These are phyloP conservation scores for Styphnolobium japonicum DNA, from an alignment of 306 rosid species.

Conservation along the genomic window DNA sequence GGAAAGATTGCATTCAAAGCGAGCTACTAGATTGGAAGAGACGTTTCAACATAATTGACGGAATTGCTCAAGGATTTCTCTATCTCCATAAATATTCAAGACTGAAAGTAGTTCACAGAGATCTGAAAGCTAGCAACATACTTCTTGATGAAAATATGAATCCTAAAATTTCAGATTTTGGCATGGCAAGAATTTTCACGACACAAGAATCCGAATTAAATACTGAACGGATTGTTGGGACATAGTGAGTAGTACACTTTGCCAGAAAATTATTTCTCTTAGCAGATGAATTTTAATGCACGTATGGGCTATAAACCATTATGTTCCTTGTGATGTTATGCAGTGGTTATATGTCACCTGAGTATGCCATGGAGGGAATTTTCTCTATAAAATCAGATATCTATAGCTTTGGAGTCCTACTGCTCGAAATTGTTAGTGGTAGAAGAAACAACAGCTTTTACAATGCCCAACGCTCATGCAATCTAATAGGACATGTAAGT, in stretches of 20 bases:
- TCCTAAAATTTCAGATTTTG: conserved; percentile 29
- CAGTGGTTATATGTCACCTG: conserved; percentile 30
- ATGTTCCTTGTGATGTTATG: not conserved
- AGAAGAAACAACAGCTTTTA: conserved; percentile 25
- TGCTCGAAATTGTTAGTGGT: conserved; percentile 28
- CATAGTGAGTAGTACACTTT: conserved; percentile 26
- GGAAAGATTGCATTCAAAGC: not conserved
- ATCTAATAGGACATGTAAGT: conserved; percentile 23
- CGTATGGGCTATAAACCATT: not conserved
- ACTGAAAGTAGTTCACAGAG: conserved; percentile 14
- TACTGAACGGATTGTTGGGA: conserved; percentile 22
- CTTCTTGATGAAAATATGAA: conserved; percentile 25
- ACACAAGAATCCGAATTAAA: conserved; percentile 5
- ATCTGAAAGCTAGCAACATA: conserved; percentile 25
- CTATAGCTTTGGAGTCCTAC: conserved; percentile 23
- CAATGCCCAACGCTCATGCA: not conserved
- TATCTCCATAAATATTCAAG: conserved; percentile 31
- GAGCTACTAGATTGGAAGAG: conserved; percentile 13
- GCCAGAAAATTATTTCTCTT: not conserved
- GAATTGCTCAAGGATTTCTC: conserved; percentile 28
- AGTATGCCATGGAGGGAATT: conserved; percentile 30
- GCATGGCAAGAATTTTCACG: conserved; percentile 10
- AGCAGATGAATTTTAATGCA: not conserved
- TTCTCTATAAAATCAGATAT: conserved; percentile 22
- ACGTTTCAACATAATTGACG: conserved; percentile 23